These are phyloP conservation scores for Symbiodinium natans DNA, from an alignment of 73 alveolate species.

Conservation along the genomic window DNA sequence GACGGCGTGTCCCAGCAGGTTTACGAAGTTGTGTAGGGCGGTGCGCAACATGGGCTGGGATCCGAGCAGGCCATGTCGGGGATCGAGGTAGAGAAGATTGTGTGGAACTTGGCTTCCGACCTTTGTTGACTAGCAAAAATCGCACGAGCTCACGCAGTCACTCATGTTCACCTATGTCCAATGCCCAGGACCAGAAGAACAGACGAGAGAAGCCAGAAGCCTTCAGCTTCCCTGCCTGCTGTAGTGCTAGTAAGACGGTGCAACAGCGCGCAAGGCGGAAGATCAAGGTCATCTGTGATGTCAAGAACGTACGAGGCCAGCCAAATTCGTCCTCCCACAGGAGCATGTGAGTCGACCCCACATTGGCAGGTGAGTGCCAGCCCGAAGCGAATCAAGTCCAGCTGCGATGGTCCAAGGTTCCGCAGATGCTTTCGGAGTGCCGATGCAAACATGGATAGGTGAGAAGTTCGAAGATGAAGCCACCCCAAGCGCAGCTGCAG, in stretches of 20 bases:
- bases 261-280: not conserved
- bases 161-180: not conserved
- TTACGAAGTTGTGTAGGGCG: too few relatives aligned
- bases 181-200: not conserved
- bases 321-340: too few relatives aligned
- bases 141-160: not conserved
- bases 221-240: not conserved
- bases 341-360: too few relatives aligned
- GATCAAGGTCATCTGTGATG: conserved; percentile 12
- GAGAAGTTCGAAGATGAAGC: too few relatives aligned
- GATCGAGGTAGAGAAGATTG: conserved; percentile 2
- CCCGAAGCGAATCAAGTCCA: not conserved
- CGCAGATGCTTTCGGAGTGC: not conserved
- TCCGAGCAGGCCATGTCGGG: not conserved
- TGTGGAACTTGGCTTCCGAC: not conserved
- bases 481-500: not conserved
- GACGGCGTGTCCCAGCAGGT: too few relatives aligned
- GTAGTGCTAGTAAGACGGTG: not conserved
- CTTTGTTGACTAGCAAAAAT: not conserved
- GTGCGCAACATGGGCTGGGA: too few relatives aligned
- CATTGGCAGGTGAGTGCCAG: not conserved
- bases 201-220: not conserved
- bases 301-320: not conserved
- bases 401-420: conserved; percentile 14
- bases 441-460: too few relatives aligned